Conservation (phyloP, 2,329 filamentous ascomycete species). For the Fulvia fulva region DNA sequence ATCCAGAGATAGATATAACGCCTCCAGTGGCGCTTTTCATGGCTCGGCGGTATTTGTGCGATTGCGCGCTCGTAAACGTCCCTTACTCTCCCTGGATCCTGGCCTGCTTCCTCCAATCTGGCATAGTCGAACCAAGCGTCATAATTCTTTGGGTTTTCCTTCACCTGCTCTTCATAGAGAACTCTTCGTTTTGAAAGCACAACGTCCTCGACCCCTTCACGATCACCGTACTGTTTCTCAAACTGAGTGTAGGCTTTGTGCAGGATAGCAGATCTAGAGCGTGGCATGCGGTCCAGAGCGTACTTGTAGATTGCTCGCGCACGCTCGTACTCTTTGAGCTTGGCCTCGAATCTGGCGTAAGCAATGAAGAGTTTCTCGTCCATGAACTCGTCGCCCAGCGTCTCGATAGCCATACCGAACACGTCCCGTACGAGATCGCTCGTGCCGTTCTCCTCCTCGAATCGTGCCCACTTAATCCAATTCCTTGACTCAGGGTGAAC, state of each 20-base stretch:
- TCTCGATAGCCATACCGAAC: constrained; percentile 82
- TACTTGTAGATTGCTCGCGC: constrained; percentile 96
- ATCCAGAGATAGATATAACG: constrained; percentile 97
- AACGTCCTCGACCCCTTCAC: constrained; percentile 90
- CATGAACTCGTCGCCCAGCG: constrained; percentile 88
- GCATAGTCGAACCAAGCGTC: constrained; percentile 97
- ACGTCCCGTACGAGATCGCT: constrained; percentile 89
- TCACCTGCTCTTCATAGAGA: constrained; percentile 90
- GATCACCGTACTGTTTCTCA: constrained; percentile 95
- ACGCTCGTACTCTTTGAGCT: constrained; percentile 91
- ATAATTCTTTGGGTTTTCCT: constrained; percentile 93
- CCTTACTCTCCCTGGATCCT: constrained; percentile 75
- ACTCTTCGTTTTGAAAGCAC: constrained; percentile 90
- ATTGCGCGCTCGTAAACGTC: constrained; percentile 96
- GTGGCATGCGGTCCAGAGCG: constrained; percentile 82
- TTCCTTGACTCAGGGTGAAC: constrained; percentile 93
- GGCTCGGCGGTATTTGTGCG: constrained; percentile 87
- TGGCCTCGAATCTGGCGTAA: constrained; percentile 91
- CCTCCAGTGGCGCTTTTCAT: constrained; percentile 96
- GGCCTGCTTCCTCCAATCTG: constrained; percentile 78
- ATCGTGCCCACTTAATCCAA: constrained; percentile 98
- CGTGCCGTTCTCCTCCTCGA: constrained; percentile 92
- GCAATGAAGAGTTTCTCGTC: constrained; percentile 94
- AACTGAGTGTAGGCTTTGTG: constrained; percentile 97
- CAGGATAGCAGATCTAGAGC: constrained; percentile 76